These are phyloP conservation scores for Pythium dissimile DNA, from an alignment of 352 stramenopile genomes.

Conservation along the genomic window DNA sequence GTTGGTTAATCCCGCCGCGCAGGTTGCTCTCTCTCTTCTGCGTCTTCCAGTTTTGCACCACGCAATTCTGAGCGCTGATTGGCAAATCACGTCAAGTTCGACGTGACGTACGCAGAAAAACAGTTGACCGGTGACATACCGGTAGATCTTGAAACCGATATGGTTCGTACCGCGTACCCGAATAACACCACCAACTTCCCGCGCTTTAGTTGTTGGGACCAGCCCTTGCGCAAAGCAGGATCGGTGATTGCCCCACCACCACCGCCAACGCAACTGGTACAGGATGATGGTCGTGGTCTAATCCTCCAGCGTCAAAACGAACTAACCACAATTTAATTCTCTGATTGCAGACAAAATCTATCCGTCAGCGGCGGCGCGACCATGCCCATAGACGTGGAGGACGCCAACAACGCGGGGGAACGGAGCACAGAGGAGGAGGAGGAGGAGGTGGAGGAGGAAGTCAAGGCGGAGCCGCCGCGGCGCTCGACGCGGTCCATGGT, in stretches of 20 bases:
- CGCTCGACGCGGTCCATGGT: conserved; percentile 5
- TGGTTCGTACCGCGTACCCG: conserved; percentile 5
- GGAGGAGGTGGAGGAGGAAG: background rate
- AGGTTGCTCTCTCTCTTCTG: background rate
- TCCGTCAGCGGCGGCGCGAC: too few species aligned
- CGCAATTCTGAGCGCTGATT: background rate
- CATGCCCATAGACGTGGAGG: background rate
- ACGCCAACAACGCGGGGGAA: too few species aligned
- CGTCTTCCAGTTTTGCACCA: too few species aligned
- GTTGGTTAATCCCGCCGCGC: background rate
- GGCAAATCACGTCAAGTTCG: background rate
- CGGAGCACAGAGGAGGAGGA: background rate
- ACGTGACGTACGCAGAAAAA: too few species aligned
- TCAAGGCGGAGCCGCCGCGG: conserved; percentile 4
- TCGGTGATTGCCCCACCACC: background rate
- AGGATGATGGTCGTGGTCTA: too few species aligned
- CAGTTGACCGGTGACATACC: conserved; percentile 6
- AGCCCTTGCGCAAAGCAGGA: background rate
- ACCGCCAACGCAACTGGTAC: background rate
- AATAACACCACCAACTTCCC: conserved; percentile 16
- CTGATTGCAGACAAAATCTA: too few species aligned
- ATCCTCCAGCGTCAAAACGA: too few species aligned
- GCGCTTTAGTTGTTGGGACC: conserved; percentile 15
- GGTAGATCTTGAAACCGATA: conserved; percentile 10
- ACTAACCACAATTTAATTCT: too few species aligned